A percentile compares a stretch with the other conserved stretches of the same genome.
Conservation (phyloP, 2,329 filamentous ascomycete species). For the Dothistroma pini region DNA sequence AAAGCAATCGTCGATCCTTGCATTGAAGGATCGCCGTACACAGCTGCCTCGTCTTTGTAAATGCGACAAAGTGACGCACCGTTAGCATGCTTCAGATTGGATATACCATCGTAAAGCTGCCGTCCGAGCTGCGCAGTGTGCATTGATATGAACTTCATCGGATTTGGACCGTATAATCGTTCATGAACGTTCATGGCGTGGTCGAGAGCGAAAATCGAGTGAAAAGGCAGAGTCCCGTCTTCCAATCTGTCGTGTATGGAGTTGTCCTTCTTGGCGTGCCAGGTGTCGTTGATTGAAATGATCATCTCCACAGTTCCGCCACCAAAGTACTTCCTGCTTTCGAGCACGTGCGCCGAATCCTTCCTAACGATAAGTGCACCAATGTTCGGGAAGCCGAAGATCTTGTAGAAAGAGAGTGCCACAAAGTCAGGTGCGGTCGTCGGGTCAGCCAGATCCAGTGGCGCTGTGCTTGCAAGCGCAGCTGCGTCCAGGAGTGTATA, state of each 20-base stretch:
- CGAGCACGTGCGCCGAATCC: conserved; percentile 54
- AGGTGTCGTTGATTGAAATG: conserved; percentile 49
- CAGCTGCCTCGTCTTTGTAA: conserved; percentile 51
- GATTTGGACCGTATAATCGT: conserved; percentile 54
- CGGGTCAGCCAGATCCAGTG: conserved; percentile 53
- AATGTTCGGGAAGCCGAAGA: conserved; percentile 63
- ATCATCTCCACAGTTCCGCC: conserved; percentile 65
- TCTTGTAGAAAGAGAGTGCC: conserved; percentile 62
- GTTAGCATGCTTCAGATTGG: conserved; percentile 51
- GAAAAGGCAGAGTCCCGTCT: conserved; percentile 64
- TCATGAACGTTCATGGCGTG: conserved; percentile 57
- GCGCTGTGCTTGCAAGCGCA: conserved; percentile 60
- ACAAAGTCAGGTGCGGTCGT: conserved; percentile 58
- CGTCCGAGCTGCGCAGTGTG: conserved; percentile 55
- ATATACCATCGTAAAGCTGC: conserved; percentile 49
- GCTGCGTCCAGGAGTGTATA: conserved; percentile 61
- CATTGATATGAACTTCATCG: conserved; percentile 56
- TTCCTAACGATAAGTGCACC: conserved; percentile 58
- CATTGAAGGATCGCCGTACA: conserved; percentile 50
- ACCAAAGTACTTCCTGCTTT: conserved; percentile 60
- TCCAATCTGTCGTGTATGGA: conserved; percentile 60
- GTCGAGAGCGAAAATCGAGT: conserved; percentile 60
- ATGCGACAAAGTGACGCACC: conserved; percentile 51
- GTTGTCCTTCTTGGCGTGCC: conserved; percentile 53
- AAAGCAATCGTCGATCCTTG: conserved; percentile 64